A percentile compares a stretch with the other conserved stretches of the same genome.
These are phyloP conservation scores for Antrodiella citrinella DNA, from an alignment of 768 basidiomycete genomes.

Conservation along the genomic window DNA sequence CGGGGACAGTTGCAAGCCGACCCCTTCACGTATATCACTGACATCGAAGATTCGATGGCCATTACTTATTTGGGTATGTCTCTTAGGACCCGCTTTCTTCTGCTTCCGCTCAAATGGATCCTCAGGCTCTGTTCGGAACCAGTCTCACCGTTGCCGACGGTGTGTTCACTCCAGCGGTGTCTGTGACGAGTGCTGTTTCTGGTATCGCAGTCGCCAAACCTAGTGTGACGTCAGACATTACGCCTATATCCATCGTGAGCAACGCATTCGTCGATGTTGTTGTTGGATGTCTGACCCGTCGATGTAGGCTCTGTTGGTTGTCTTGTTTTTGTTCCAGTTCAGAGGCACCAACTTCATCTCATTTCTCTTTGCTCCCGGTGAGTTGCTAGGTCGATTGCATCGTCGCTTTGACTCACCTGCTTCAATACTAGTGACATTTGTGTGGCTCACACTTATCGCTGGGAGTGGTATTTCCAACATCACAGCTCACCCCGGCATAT, in stretches of 20 bases:
- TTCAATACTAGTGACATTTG: constrained; percentile 42
- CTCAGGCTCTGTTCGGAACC: constrained; percentile 54
- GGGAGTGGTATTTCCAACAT: constrained; percentile 53
- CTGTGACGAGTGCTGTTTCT: constrained; percentile 57
- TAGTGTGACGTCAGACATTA: constrained; percentile 35
- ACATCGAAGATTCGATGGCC: constrained; percentile 35
- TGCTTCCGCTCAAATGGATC: not conserved
- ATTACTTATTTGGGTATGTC: constrained; percentile 43
- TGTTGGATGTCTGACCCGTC: not conserved
- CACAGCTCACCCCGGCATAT: constrained; percentile 44
- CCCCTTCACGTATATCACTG: not conserved
- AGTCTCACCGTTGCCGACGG: constrained; percentile 63
- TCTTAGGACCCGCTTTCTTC: not conserved
- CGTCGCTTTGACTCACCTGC: not conserved
- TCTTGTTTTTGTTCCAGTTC: constrained; percentile 50
- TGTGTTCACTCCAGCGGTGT: constrained; percentile 61
- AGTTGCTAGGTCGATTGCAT: too few species aligned
- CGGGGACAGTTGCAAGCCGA: constrained; percentile 27
- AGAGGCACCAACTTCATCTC: constrained; percentile 51
- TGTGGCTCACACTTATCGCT: constrained; percentile 49
- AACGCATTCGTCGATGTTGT: not conserved
- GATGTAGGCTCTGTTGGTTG: constrained; percentile 41
- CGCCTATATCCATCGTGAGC: constrained; percentile 52
- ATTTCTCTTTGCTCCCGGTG: constrained; percentile 47
- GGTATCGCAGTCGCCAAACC: constrained; percentile 61